Evolutionary conservation across 495 filamentous ascomycete genomes (phyloP).

Genomic region (Talaromyces adpressus): DNA sequence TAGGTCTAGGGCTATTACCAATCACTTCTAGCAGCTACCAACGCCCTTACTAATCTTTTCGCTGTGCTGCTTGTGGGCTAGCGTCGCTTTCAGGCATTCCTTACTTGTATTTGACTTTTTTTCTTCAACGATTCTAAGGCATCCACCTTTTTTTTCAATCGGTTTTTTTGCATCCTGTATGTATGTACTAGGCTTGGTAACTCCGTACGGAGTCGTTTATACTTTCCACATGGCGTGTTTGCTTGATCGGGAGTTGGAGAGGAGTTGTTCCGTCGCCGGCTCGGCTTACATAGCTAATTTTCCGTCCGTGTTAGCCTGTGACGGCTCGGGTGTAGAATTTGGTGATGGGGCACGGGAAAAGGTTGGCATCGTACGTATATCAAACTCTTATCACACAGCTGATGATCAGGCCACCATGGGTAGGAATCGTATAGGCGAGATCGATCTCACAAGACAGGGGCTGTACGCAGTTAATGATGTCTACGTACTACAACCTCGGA

Average conservation of each 20-base stretch:
- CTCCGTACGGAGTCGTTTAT: neutral
- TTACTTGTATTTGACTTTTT: neutral
- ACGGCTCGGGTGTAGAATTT: neutral
- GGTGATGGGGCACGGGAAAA: neutral
- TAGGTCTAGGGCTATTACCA: neutral
- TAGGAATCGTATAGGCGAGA: neutral
- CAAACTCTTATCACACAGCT: neutral
- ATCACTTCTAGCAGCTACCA: neutral
- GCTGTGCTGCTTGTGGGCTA: neutral
- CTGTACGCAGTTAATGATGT: neutral
- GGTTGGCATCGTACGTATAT: neutral
- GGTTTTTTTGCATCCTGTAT: too few species aligned
- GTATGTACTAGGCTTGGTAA: too few species aligned
- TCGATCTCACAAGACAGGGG: neutral
- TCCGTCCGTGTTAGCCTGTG: neutral
- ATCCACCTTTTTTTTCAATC: neutral
- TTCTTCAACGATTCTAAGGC: neutral
- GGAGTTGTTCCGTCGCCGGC: neutral
- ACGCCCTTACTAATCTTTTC: neutral
- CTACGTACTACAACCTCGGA: neutral
- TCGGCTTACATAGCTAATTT: neutral
- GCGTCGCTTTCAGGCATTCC: neutral
- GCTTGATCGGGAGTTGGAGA: neutral
- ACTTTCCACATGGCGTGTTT: neutral
- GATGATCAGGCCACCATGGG: neutral